These are phyloP conservation scores for Aspergillus ochraceoroseus DNA, from an alignment of 2,329 filamentous ascomycete genomes.

Conservation along the genomic window DNA sequence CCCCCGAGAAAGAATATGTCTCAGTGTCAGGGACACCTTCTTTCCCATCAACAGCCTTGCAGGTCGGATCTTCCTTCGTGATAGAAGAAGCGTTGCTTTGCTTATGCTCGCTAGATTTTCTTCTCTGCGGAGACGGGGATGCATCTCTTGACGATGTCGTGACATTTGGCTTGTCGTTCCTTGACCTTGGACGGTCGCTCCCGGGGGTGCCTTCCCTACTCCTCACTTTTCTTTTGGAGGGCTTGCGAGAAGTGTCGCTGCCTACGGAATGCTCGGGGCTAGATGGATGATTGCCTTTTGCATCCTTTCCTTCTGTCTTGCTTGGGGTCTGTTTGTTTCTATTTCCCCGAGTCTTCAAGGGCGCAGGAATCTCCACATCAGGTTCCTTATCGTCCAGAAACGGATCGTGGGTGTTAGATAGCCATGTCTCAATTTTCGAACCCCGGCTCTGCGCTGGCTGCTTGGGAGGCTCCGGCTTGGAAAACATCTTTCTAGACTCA, in stretches of 20 bases:
- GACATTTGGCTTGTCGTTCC: slow-evolving; percentile 10
- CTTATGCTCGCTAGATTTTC: slow-evolving; percentile 14
- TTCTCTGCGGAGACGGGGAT: slow-evolving; percentile 13
- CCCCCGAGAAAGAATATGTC: slow-evolving; percentile 32
- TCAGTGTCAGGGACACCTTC: slow-evolving; percentile 28
- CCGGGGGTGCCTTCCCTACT: slow-evolving; percentile 19
- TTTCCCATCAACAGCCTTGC: slow-evolving; percentile 23
- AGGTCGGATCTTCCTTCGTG: slow-evolving; percentile 10
- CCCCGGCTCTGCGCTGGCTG: slow-evolving; percentile 41
- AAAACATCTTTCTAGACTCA: slow-evolving; percentile 45
- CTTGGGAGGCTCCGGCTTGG: slow-evolving; percentile 38
- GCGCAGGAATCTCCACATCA: slow-evolving; percentile 39
- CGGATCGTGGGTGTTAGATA: slow-evolving; percentile 53
- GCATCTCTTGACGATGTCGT: slow-evolving; percentile 11
- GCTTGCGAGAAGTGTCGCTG: slow-evolving; percentile 26
- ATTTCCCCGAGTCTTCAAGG: slow-evolving; percentile 40
- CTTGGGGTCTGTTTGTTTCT: slow-evolving; percentile 30
- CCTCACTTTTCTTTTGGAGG: slow-evolving; percentile 21
- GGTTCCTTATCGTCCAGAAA: slow-evolving; percentile 45
- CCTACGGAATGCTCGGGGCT: slow-evolving; percentile 27
- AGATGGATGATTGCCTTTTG: slow-evolving; percentile 17
- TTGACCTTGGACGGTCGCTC: slow-evolving; percentile 16
- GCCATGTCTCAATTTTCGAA: slow-evolving; percentile 59
- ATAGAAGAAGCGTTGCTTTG: slow-evolving; percentile 17
- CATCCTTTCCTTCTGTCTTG: slow-evolving; percentile 17